Evolutionary conservation across 768 basidiomycete genomes (phyloP), one percentile per base, ranked within the genome.

Genomic region (Polyporus arcularius): DNA sequence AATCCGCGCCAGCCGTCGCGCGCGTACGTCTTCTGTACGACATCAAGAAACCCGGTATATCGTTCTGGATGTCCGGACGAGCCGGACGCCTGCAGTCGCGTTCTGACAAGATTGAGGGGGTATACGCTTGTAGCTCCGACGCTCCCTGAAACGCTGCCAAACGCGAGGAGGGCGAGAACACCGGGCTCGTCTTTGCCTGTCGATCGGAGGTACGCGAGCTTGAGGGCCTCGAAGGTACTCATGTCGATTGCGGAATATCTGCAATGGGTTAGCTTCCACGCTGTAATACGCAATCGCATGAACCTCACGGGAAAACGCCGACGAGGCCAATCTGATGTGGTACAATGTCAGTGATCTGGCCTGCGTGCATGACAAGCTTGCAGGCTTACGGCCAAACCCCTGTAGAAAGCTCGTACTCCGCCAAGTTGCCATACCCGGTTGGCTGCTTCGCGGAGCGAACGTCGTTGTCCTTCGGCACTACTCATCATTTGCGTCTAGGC

Each of bases 171-270:
- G 30, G 92, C 94, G 55, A 95, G 80, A 6, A 95, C 85, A 2
- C 92, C 92, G 0, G 96, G 94, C 72, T 99, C 96, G 30, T 94
- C 89, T 68, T 88, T 85, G 38, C 88, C 89, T 5, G 92, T 91
- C 35, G 95, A 96, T 53, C 86, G 84, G 41, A 90, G 77, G 73
- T 98, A 98, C 2, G 90, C 87, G 46, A 95, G 78, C 73, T 98
- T 98, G 58, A 99, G 85, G 2, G 94, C 93, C 76, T 98, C 96
- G 61, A 97, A 98, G 3, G 96, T 96, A 67, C 89, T 91, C 92
- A 94, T 96, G 74, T 99, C 96, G 64, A 98, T 99, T 4, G 96
- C 96, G 14, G 92, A 89, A 72, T 92, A 92, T 59, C 89, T 90
- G 71, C 52, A 40, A 26, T 4, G 26, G 28, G 50, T 54, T 42